Conservation (phyloP, 257 asterid genomes). For the Parsonsia alboflavescens region DNA sequence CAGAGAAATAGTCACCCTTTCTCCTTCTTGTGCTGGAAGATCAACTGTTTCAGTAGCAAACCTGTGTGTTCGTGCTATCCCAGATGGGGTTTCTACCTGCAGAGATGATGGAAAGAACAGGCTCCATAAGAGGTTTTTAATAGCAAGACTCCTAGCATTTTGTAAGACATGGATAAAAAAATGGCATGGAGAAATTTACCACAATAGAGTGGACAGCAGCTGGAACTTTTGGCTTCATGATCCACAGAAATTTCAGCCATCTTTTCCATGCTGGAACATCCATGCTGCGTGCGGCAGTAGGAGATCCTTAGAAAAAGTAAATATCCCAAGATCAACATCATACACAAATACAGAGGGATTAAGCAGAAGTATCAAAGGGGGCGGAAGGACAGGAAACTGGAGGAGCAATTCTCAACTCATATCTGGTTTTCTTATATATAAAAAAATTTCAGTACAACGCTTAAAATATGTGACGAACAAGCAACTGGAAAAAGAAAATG, state of each 20-base stretch:
- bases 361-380: slow-evolving; percentile 24
- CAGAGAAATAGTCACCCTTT: slow-evolving; percentile 80
- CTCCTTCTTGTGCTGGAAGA: slow-evolving; percentile 93
- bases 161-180: background rate
- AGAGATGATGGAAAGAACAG: slow-evolving; percentile 11
- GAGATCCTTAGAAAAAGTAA: slow-evolving; percentile 97
- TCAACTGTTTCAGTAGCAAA: slow-evolving; percentile 96
- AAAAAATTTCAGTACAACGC: slow-evolving; percentile 9
- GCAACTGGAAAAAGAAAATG: background rate
- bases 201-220: slow-evolving; percentile 89
- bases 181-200: slow-evolving; percentile 37
- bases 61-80: slow-evolving; percentile 82
- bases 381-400: background rate
- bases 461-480: background rate
- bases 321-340: slow-evolving; percentile 81
- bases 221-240: slow-evolving; percentile 72
- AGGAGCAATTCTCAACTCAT: background rate
- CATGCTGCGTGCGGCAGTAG: slow-evolving; percentile 99
- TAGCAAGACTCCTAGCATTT: background rate
- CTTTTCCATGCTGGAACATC: slow-evolving; percentile 96
- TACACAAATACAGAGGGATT: slow-evolving; percentile 25
- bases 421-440: background rate
- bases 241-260: slow-evolving; percentile 60
- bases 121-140: background rate
- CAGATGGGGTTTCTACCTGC: slow-evolving; percentile 90